Percentiles rank a stretch among this genome's conserved stretches.
These are phyloP conservation scores for Metschnikowia chrysomelidarum DNA, from an alignment of 805 yeast species.

Conservation along the genomic window DNA sequence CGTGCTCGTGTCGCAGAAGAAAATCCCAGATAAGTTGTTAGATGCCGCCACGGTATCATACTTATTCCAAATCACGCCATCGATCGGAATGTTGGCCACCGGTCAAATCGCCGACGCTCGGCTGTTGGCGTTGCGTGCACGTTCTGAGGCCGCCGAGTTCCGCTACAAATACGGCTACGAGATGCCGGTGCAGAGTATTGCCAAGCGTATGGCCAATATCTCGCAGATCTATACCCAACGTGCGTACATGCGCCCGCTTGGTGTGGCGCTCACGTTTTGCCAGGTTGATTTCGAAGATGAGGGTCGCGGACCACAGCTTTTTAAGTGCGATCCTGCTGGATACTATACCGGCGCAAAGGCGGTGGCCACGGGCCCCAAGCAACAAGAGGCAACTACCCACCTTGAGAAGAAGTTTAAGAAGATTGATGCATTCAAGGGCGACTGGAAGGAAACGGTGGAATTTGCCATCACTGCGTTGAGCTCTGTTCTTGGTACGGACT, in stretches of 20 bases:
- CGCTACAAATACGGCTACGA: constrained; percentile 93
- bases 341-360: constrained; percentile 90
- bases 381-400: constrained; percentile 88
- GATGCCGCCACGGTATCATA: constrained; percentile 87
- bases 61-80: constrained; percentile 75
- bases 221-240: constrained; percentile 96
- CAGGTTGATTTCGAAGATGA: constrained; percentile 71
- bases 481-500: constrained; percentile 86
- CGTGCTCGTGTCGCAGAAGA: constrained; percentile 90
- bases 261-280: constrained; percentile 86
- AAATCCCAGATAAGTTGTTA: constrained; percentile 90
- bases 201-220: constrained; percentile 93
- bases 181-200: constrained; percentile 90
- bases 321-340: constrained; percentile 97
- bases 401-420: constrained; percentile 86
- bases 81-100: constrained; percentile 86
- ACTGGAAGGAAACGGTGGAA: constrained; percentile 87
- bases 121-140: constrained; percentile 83
- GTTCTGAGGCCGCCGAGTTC: constrained; percentile 95
- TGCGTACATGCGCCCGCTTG: constrained; percentile 98
- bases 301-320: constrained; percentile 83
- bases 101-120: constrained; percentile 97
- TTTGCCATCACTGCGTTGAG: constrained; percentile 84
- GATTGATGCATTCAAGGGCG: constrained; percentile 66
- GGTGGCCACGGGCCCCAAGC: constrained; percentile 94